Base-by-base conservation (phyloP, 1,139 yeast genomes). In the Nematodospora anomalae region DNA sequence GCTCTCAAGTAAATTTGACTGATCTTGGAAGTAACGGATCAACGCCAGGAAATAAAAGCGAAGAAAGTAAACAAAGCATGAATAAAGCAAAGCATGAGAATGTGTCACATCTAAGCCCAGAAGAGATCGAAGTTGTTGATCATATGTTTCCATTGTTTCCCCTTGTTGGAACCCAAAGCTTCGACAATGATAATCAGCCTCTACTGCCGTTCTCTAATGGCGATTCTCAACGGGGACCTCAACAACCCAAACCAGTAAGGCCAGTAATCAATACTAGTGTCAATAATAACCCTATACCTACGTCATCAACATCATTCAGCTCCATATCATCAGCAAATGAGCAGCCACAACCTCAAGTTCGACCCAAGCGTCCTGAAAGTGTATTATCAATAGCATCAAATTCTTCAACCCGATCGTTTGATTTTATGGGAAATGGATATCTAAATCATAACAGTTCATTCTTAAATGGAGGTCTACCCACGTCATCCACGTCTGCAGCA, bases 91-190 rank as follows among this genome's bases (percentile, higher is more conserved):
- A 14, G 10, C 3, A 3, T 6, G 13, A 20, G 2, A 18, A 18
- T 12, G 40, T 32, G 4, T 13, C 37, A 10, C 40, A 41, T 28
- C 30, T 43, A 21, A 40, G 42, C 23, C 44, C 50, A 0, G 33
- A 28, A 30, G 48, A 40, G 11, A 24, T 38, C 13, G 53, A 48
- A 16, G 38, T 56, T 28, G 53, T 43, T 22, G 58, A 62, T 32
- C 53, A 57, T 22, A 62, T 70, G 60, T 75, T 74, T 46, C 81
- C 81, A 2, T 58, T 76, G 21, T 74, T 72, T 39, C 79, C 80
- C 0, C 57, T 76, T 37, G 72, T 75, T 29, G 80, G 80, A 2
- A 62, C 64, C 23, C 57, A 58, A 33, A 67, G 71, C 34, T 68
- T 70, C 43, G 73, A 68, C 27, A 55, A 55, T 35, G 64, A 57